Base-by-base conservation (phyloP, 768 basidiomycete species). In the Pleurotus djamor region DNA sequence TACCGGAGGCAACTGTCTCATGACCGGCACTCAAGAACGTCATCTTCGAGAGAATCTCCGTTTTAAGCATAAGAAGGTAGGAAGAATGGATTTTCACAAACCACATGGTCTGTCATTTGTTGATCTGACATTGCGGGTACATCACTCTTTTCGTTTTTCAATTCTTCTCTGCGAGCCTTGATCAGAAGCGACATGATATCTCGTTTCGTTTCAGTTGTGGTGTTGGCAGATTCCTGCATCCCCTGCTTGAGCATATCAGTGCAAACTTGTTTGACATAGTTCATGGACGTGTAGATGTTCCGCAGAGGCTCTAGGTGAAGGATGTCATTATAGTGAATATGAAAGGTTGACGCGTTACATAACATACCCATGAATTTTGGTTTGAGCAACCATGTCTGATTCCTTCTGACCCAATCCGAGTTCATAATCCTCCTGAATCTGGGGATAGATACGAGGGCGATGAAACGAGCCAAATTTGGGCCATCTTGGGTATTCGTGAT, bases 101-200 rank as follows among this genome's bases (percentile, higher is more conserved):
- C 80, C 47, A 82, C 79, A 71, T 83, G 82, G 52, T 82, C 79
- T 69, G 82, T 77, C 77, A 82, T 79, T 12, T 73, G 77, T 49
- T 70, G 64, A 60, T 82, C 79, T 28, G 72, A 77, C 79, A 82
- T 79, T 6, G 68, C 64, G 61, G 79, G 80, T 35, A 28, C 21
- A 3, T 64, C 73, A 13, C 59, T 62, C 13, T 69, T 70, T 36
- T 70, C 72, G 41, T 67, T 66, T 35, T 71, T 71, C 34, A 70
- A 51, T 36, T 76, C 76, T 7, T 71, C 72, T 59, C 73, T 76
- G 21, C 79, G 69, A 7, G 79, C 76, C 28, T 76, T 71, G 12
- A 82, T 76, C 0, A 83, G 71, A n/a, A 82, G 60, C 54, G 73
- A 77, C 82, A 82, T 83, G 50, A 83, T 79, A 69, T 83, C 81